Percentiles rank a stretch among this genome's conserved stretches.
Conservation (phyloP, 768 basidiomycete species). For the Lyophyllum semitale region DNA sequence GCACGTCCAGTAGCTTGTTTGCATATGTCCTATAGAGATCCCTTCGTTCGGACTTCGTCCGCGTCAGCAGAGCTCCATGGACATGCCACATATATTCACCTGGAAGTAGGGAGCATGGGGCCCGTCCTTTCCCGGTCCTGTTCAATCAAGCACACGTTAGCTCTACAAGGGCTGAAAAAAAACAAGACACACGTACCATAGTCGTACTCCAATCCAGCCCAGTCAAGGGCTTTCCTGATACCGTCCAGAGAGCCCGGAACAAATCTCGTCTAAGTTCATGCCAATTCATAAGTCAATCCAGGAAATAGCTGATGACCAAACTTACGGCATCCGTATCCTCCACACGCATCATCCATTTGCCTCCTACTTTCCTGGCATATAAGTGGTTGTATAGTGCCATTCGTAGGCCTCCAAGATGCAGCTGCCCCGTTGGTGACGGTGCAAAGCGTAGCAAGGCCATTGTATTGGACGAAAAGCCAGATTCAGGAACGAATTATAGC, state of each 20-base stretch:
- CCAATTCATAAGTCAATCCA: background rate
- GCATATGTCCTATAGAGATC: constrained; percentile 82
- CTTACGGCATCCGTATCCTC: constrained; percentile 94
- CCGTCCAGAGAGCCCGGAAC: constrained; percentile 86
- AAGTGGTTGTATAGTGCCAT: constrained; percentile 94
- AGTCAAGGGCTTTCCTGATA: constrained; percentile 73
- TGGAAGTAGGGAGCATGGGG: constrained; percentile 87
- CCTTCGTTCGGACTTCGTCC: constrained; percentile 76
- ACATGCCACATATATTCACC: constrained; percentile 37
- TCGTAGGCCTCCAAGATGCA: constrained; percentile 93
- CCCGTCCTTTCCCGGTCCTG: constrained; percentile 79
- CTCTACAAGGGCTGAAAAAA: background rate
- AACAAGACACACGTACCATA: constrained; percentile 57
- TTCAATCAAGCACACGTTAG: background rate
- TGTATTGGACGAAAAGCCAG: too few relatives aligned
- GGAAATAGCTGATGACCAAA: background rate
- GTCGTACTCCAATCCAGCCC: constrained; percentile 93
- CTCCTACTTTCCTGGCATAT: constrained; percentile 76
- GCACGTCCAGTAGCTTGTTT: constrained; percentile 74
- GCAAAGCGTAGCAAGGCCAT: constrained; percentile 87
- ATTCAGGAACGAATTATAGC: too few relatives aligned
- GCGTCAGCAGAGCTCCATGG: background rate
- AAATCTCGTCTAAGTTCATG: constrained; percentile 60
- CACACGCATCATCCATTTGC: constrained; percentile 89
- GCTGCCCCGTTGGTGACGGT: constrained; percentile 92